Conservation (phyloP, 495 filamentous ascomycete species). For the Penicillium lagena region DNA sequence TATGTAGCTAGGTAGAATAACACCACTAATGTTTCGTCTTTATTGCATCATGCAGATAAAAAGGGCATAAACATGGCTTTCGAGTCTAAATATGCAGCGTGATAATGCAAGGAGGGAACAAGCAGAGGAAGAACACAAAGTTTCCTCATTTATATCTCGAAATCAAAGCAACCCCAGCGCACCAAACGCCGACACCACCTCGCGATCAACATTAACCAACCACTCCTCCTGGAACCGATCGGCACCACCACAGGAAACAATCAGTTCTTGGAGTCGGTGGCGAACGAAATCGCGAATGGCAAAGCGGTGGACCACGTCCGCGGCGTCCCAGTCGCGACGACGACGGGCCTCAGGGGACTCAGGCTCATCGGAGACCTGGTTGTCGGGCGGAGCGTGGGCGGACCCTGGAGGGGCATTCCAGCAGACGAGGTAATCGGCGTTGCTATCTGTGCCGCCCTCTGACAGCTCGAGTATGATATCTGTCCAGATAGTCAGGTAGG, state of each 20-base stretch:
- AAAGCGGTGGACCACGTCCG: constrained; percentile 66
- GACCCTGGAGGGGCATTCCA: constrained; percentile 33
- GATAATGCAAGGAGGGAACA: too few species aligned
- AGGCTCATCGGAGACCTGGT: constrained; percentile 18
- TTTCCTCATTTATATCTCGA: neutral
- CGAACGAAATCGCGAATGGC: constrained; percentile 66
- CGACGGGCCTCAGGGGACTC: constrained; percentile 63
- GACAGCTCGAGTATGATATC: constrained; percentile 57
- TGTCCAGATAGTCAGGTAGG: constrained; percentile 64
- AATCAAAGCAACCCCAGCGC: constrained; percentile 42
- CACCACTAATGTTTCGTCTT: too few species aligned
- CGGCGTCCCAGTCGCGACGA: constrained; percentile 45
- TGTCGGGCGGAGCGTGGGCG: constrained; percentile 20
- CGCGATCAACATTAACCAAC: constrained; percentile 80
- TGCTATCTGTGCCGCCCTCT: constrained; percentile 36
- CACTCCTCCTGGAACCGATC: constrained; percentile 69
- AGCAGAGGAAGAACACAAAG: too few species aligned
- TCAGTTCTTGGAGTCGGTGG: constrained; percentile 56
- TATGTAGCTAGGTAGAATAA: neutral
- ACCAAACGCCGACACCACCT: constrained; percentile 66
- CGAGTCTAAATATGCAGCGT: too few species aligned
- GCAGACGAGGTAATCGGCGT: constrained; percentile 48
- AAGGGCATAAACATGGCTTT: constrained; percentile 4
- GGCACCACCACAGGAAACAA: constrained; percentile 63
- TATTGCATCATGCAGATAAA: neutral